Evolutionary conservation across 2,329 filamentous ascomycete genomes (phyloP).

Genomic region (Clarireedia homoeocarpa): DNA sequence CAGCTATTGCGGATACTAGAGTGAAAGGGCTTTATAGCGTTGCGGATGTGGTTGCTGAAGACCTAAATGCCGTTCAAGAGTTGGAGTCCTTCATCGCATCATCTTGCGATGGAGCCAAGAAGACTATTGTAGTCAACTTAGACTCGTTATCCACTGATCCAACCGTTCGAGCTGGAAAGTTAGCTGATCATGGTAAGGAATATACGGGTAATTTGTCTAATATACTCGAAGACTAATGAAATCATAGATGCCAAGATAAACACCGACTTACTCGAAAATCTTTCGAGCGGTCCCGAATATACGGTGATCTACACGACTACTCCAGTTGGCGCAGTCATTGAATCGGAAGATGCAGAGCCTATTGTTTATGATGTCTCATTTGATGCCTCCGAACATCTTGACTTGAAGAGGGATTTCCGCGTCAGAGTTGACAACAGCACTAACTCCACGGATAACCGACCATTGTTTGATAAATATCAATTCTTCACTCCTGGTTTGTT

Average conservation of each 20-base stretch:
- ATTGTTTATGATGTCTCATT: slow-evolving; percentile 56
- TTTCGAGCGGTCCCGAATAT: slow-evolving; percentile 39
- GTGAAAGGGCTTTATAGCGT: slow-evolving; percentile 31
- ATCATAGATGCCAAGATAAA: slow-evolving; percentile 21
- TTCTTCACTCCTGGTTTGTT: slow-evolving; percentile 79
- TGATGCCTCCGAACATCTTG: slow-evolving; percentile 55
- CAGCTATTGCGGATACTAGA: slow-evolving; percentile 23
- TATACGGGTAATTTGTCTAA: too few relatives aligned
- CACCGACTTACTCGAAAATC: slow-evolving; percentile 31
- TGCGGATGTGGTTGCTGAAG: slow-evolving; percentile 45
- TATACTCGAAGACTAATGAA: neutral
- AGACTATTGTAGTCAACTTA: neutral
- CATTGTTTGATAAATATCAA: slow-evolving; percentile 86
- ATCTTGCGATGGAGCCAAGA: slow-evolving; percentile 38
- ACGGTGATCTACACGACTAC: slow-evolving; percentile 71
- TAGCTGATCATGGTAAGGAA: slow-evolving; percentile 40
- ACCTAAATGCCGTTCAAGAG: slow-evolving; percentile 32
- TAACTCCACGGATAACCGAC: slow-evolving; percentile 38
- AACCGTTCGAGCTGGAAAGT: slow-evolving; percentile 35
- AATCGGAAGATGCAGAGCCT: neutral
- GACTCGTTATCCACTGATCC: neutral
- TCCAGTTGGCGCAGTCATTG: slow-evolving; percentile 29
- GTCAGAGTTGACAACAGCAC: slow-evolving; percentile 34
- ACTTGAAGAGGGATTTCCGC: slow-evolving; percentile 55
- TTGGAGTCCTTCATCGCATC: slow-evolving; percentile 38